Conservation (phyloP, 768 basidiomycete species). For the Rubroboletus pulcherrimus region DNA sequence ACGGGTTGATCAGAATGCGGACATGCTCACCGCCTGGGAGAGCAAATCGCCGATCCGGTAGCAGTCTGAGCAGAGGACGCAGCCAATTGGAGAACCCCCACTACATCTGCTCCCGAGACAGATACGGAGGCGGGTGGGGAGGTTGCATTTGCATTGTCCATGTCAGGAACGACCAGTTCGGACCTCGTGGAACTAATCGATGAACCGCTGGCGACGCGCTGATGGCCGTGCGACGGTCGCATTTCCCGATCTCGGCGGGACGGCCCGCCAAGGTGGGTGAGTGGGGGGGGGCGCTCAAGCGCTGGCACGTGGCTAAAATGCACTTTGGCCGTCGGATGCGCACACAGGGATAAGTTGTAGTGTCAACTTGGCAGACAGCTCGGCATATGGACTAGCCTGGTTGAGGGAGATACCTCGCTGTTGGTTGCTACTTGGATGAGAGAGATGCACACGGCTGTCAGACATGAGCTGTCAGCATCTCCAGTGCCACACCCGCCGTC, state of each 20-base stretch:
- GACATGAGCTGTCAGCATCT: conserved; percentile 5
- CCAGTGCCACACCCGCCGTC: conserved; percentile 1
- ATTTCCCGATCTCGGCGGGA: conserved; percentile 15
- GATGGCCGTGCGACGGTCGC: conserved; percentile 19
- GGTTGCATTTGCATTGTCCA: background rate
- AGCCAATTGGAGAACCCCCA: background rate
- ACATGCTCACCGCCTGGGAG: background rate
- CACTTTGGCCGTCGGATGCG: background rate
- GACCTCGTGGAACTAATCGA: conserved; percentile 22
- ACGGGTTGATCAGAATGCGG: conserved; percentile 6
- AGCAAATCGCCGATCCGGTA: conserved; percentile 7
- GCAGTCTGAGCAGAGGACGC: background rate
- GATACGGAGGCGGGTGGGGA: conserved; percentile 3
- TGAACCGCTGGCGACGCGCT: conserved; percentile 9
- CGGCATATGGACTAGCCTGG: background rate
- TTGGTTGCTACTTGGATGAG: conserved; percentile 4
- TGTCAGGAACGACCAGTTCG: conserved; percentile 12
- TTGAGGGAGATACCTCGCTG: background rate
- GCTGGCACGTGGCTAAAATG: conserved; percentile 4
- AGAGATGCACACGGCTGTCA: conserved; percentile 7
- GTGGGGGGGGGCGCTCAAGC: background rate
- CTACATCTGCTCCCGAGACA: conserved; percentile 12
- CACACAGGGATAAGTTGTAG: background rate
- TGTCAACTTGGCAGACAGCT: background rate
- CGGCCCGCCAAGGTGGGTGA: background rate